These are phyloP conservation scores for Teratosphaeria gauchensis DNA, from an alignment of 2,329 filamentous ascomycete genomes.

Conservation along the genomic window DNA sequence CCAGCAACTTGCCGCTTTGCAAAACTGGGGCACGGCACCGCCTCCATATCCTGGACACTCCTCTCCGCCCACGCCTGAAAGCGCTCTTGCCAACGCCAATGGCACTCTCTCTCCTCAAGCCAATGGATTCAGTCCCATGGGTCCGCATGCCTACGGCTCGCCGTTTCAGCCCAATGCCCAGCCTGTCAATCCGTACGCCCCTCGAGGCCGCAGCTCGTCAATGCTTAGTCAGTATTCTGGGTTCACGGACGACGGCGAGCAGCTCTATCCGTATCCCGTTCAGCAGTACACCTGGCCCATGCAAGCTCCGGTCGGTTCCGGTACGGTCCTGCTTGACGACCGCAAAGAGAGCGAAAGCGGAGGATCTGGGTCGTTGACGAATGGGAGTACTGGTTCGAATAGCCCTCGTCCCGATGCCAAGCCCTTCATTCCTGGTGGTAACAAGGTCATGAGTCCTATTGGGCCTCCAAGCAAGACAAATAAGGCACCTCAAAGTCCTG, in stretches of 20 bases:
- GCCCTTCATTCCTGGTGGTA: slow-evolving; percentile 19
- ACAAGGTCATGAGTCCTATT: slow-evolving; percentile 14
- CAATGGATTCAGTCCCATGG: slow-evolving; percentile 15
- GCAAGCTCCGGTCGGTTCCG: slow-evolving; percentile 6
- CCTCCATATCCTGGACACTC: slow-evolving; percentile 21
- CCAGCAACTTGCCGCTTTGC: slow-evolving; percentile 25
- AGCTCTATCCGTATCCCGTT: slow-evolving; percentile 2
- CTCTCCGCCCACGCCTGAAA: slow-evolving; percentile 49
- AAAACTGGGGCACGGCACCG: slow-evolving; percentile 16
- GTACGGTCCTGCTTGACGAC: slow-evolving; percentile 4
- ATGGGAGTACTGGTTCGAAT: slow-evolving; percentile 22
- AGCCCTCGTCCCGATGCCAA: slow-evolving; percentile 25
- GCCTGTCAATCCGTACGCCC: slow-evolving; percentile 6
- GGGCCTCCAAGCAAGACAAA: slow-evolving; percentile 16
- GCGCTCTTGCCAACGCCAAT: slow-evolving; percentile 45
- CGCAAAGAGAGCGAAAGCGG: slow-evolving; percentile 13
- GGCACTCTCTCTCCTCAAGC: slow-evolving; percentile 10
- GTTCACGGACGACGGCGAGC: slow-evolving; percentile 36
- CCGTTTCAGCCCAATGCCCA: slow-evolving; percentile 13
- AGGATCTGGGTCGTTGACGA: slow-evolving; percentile 15
- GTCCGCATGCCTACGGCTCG: slow-evolving; percentile 14
- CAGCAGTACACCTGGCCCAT: slow-evolving; percentile 18
- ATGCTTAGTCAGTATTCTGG: slow-evolving; percentile 44
- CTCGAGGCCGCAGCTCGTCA: slow-evolving; percentile 40
- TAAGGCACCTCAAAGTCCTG: slow-evolving; percentile 13